These are phyloP conservation scores for Exobasidium rhododendri DNA, from an alignment of 1,284 basidiomycete species.

Conservation along the genomic window DNA sequence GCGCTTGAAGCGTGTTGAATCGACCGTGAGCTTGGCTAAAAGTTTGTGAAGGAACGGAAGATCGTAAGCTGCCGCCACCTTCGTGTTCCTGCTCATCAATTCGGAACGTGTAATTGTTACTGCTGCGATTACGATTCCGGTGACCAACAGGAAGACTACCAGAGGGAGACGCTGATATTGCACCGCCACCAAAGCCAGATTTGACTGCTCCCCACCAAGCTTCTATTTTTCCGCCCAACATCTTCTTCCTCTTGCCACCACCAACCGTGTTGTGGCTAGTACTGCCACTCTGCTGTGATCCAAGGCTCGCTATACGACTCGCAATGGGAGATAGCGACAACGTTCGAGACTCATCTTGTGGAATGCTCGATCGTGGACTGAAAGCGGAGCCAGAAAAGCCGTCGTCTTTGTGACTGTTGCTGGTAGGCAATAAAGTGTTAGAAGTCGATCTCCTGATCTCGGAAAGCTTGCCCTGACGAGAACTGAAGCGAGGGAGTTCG, in stretches of 20 bases:
- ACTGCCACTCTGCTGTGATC: conserved; percentile 4
- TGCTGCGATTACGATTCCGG: too few species aligned
- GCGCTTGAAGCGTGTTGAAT: conserved; percentile 25
- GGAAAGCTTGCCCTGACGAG: neutral
- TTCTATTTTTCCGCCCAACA: conserved; percentile 47
- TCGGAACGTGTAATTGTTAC: too few species aligned
- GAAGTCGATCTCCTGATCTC: conserved; percentile 4
- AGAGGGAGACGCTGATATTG: neutral
- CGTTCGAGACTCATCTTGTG: conserved; percentile 22
- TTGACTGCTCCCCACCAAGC: conserved; percentile 52
- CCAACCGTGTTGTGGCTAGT: conserved; percentile 2
- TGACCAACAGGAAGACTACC: too few species aligned
- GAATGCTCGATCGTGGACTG: neutral
- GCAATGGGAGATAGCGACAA: conserved; percentile 42
- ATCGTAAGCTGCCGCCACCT: too few species aligned
- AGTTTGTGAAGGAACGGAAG: too few species aligned
- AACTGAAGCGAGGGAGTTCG: conserved; percentile 2
- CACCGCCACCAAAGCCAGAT: conserved; percentile 34
- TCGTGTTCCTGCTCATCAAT: too few species aligned
- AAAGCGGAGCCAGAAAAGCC: neutral
- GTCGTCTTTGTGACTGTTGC: neutral
- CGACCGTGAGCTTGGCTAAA: conserved; percentile 22
- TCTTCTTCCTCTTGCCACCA: conserved; percentile 28
- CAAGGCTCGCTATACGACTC: conserved; percentile 23
- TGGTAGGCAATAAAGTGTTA: conserved; percentile 1